Evolutionary conservation across 768 basidiomycete genomes (phyloP), one percentile per base, ranked within the genome.

Genomic region (Boletus subcaerulescens): DNA sequence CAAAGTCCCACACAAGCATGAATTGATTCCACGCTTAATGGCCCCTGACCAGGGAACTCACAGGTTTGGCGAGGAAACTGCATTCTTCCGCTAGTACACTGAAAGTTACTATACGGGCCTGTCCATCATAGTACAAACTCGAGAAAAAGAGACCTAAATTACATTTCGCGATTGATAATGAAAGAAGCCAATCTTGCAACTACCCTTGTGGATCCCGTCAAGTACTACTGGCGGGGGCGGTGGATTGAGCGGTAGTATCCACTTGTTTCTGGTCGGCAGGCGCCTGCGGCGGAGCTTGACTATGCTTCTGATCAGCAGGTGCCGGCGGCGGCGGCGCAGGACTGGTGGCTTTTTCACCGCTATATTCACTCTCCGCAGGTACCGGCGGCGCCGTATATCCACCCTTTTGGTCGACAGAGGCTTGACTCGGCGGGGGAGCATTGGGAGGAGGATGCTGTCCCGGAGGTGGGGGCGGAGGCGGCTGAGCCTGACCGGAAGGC

Each of bases 401-500:
- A 12, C 20, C 32, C 45, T 64, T 57, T 35, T 50, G 62, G 3
- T 55, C 51, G 8, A 40, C 41, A 45, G 63, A 52, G 31, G 48
- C 46, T 31, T 49, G 54, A 20, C 22, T 24, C 5, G 47, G 43
- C 0, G 26, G 44, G 1, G 60, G 24, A 17, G 2, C 43, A n/a
- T 14, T 20, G 2, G 11, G 15, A 14, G 44, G 14, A 2, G 55
- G 35, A 32, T 41, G 29, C 14, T 48, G 51, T 11, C 22, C 53
- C 22, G 57, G 22, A 17, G 54, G 45, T 10, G 36, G 48, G 17
- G 40, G 52, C n/a, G 41, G 39, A 2, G 45, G 31, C 26, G 26
- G 45, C 29, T 22, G 52, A 15, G 20, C 24, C 6, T 18, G 49
- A n/a, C 33, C 40, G 15, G 35, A 5, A 3, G 10, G 2, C 8